These are phyloP conservation scores for Chernovozyma sophiae-reginae DNA, from an alignment of 1,139 yeast species.

Conservation along the genomic window DNA sequence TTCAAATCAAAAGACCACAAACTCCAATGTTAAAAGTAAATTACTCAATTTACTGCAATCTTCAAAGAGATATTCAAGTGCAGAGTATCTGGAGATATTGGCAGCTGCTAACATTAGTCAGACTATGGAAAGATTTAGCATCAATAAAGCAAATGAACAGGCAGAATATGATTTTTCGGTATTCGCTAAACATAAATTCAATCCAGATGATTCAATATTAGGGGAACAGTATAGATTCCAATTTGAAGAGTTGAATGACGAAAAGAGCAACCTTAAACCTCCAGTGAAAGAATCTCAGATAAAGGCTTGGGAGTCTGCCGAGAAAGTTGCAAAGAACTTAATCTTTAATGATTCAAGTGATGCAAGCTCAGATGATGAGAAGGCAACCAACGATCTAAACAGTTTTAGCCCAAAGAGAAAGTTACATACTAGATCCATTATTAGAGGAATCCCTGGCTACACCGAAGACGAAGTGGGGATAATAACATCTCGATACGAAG, in stretches of 20 bases:
- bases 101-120: slow-evolving; percentile 4
- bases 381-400: neutral
- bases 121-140: slow-evolving; percentile 5
- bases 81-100: neutral
- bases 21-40: slow-evolving; percentile 22
- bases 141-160: neutral
- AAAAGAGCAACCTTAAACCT: neutral
- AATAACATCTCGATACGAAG: slow-evolving; percentile 12
- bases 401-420: slow-evolving; percentile 1
- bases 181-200: slow-evolving; percentile 11
- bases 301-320: slow-evolving; percentile 48
- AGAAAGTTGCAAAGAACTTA: slow-evolving; percentile 31
- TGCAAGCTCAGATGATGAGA: slow-evolving; percentile 17
- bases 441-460: slow-evolving; percentile 38
- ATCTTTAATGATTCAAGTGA: slow-evolving; percentile 33
- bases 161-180: slow-evolving; percentile 22
- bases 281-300: slow-evolving; percentile 33
- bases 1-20: slow-evolving; percentile 2
- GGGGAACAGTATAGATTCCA: neutral
- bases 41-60: slow-evolving; percentile 30
- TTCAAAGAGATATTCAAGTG: slow-evolving; percentile 1
- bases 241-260: neutral
- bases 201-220: neutral
- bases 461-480: slow-evolving; percentile 34
- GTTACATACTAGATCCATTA: slow-evolving; percentile 6